phyloP scores from a whole-genome alignment of 2,329 filamentous ascomycete species.

The Apiospora marii region DNA sequence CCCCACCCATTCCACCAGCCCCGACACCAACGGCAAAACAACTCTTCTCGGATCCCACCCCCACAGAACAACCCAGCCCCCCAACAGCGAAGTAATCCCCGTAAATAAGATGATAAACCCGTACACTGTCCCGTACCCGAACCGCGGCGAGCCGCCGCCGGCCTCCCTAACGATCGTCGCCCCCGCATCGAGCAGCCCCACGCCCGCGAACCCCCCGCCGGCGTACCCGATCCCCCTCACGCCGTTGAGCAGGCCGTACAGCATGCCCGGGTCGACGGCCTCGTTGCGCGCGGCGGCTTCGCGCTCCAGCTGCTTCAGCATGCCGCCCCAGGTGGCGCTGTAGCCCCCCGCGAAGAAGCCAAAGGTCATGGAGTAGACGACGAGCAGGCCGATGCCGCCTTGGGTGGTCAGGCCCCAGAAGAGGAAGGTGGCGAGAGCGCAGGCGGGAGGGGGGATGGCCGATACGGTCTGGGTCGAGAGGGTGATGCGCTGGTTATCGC shows the following conservation, averaged over 20 bases:
- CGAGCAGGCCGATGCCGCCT: conserved; percentile 55
- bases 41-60: neutral
- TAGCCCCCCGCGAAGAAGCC: conserved; percentile 72
- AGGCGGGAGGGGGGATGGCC: conserved; percentile 63
- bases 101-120: conserved; percentile 4
- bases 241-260: conserved; percentile 14
- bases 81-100: neutral
- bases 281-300: neutral
- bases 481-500: neutral
- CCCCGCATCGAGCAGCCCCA: neutral
- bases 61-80: neutral
- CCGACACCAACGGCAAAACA: neutral
- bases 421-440: conserved; percentile 63
- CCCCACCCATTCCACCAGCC: neutral
- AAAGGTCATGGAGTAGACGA: conserved; percentile 67
- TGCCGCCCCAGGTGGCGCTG: conserved; percentile 64
- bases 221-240: neutral
- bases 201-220: neutral
- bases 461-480: conserved; percentile 59
- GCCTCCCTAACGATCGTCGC: neutral
- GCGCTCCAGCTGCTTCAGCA: conserved; percentile 32
- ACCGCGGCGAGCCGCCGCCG: no score
- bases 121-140: conserved; percentile 10
- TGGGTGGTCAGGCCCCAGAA: conserved; percentile 68
- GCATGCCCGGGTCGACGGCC: conserved; percentile 3